A percentile compares a stretch with the other conserved stretches of the same genome.
Conservation (phyloP, 305 asterid species). For the Petunia hybrid region DNA sequence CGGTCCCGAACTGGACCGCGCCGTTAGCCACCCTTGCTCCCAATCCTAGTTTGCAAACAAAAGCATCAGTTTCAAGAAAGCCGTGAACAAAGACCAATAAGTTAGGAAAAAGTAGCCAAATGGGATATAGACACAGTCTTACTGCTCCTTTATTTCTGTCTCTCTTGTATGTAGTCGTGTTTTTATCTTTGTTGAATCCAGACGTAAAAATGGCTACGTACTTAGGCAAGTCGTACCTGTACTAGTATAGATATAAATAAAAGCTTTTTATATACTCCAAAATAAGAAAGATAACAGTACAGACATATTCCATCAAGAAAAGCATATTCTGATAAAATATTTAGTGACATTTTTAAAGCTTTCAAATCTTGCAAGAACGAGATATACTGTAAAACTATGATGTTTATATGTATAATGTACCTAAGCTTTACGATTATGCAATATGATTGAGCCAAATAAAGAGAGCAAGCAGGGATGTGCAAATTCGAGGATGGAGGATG, state of each 20-base stretch:
- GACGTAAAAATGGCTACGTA: conserved; percentile 22
- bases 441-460: not conserved
- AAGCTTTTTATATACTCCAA: not conserved
- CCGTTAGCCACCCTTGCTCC: not conserved
- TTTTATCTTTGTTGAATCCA: not conserved
- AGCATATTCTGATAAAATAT: not conserved
- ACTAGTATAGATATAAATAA: not conserved
- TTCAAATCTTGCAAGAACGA: conserved; percentile 4
- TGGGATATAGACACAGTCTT: not conserved
- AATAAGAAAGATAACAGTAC: not conserved
- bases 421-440: not conserved
- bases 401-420: not conserved
- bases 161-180: not conserved
- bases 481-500: not conserved
- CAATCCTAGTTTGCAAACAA: conserved; percentile 16
- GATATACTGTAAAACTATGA: not conserved
- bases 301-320: conserved; percentile 19
- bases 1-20: too few species aligned
- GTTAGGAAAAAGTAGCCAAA: not conserved
- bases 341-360: not conserved
- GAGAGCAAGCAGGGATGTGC: not conserved
- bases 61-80: not conserved
- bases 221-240: conserved; percentile 10
- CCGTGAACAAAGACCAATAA: conserved; percentile 11
- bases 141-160: not conserved